Evolutionary conservation across 2,329 filamentous ascomycete genomes (phyloP).

Genomic region (Fusarium oxysporum): DNA sequence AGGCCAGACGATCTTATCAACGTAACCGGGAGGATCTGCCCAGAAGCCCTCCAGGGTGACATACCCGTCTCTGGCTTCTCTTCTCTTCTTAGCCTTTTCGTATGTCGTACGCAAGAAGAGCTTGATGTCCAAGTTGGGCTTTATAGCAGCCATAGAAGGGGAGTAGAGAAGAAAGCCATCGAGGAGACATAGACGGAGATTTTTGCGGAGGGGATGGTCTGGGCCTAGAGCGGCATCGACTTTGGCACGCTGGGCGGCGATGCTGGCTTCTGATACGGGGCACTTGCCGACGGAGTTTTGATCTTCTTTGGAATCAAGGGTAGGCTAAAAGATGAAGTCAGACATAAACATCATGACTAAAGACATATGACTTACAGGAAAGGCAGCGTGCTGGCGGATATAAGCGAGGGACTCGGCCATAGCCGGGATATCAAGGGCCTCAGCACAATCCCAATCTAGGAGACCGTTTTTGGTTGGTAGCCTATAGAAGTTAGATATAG

Average conservation of each 20-base stretch:
- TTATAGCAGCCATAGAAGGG: slow-evolving; percentile 63
- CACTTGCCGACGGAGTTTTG: slow-evolving; percentile 69
- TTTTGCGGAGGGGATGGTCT: slow-evolving; percentile 52
- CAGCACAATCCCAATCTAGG: slow-evolving; percentile 92
- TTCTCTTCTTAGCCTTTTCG: slow-evolving; percentile 69
- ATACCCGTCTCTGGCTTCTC: slow-evolving; percentile 79
- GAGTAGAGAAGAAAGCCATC: slow-evolving; percentile 92
- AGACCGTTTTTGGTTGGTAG: slow-evolving; percentile 70
- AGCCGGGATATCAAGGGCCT: slow-evolving; percentile 77
- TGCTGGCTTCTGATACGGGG: slow-evolving; percentile 61
- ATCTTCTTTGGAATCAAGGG: slow-evolving; percentile 62
- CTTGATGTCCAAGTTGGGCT: slow-evolving; percentile 75
- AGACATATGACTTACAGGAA: slow-evolving; percentile 63
- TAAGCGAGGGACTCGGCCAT: slow-evolving; percentile 76
- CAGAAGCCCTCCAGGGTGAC: slow-evolving; percentile 92
- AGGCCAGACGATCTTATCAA: slow-evolving; percentile 95
- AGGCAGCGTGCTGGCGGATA: slow-evolving; percentile 75
- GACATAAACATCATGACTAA: neutral
- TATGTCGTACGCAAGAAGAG: slow-evolving; percentile 82
- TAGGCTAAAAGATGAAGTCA: slow-evolving; percentile 38
- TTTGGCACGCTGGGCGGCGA: slow-evolving; percentile 59
- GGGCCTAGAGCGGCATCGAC: slow-evolving; percentile 61
- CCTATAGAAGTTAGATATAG: slow-evolving; percentile 39
- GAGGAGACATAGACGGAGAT: slow-evolving; percentile 73
- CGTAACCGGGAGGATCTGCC: slow-evolving; percentile 93